Conservation (phyloP, 2,329 filamentous ascomycete species). For the Aspergillus nomiae region DNA sequence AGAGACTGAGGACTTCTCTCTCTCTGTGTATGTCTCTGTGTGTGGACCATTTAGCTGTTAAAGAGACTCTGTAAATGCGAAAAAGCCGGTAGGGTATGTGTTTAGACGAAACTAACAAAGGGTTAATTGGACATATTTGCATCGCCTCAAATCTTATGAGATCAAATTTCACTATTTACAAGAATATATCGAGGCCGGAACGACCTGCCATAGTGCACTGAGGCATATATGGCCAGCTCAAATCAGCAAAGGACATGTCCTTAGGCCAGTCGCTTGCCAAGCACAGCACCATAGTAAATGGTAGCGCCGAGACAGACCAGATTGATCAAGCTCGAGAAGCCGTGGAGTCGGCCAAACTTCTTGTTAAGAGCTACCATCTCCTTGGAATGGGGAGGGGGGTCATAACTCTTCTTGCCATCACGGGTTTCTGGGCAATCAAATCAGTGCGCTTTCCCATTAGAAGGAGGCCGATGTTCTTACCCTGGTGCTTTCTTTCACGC, state of each 20-base stretch:
- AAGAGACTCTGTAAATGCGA: too few species aligned
- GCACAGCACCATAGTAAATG: slow-evolving; percentile 74
- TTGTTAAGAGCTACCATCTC: slow-evolving; percentile 83
- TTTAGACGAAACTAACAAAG: neutral
- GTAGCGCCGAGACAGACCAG: slow-evolving; percentile 69
- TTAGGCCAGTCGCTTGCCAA: slow-evolving; percentile 55
- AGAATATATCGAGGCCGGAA: neutral
- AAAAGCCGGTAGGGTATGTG: too few species aligned
- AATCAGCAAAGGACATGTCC: neutral
- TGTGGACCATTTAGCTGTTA: too few species aligned
- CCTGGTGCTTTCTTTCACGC: slow-evolving; percentile 75
- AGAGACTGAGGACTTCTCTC: too few species aligned
- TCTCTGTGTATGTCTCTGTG: too few species aligned
- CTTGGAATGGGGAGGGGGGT: slow-evolving; percentile 74
- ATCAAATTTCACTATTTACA: neutral
- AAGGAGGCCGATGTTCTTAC: slow-evolving; percentile 51
- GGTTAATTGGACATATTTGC: neutral
- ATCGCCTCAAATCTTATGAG: neutral
- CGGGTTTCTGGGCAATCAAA: slow-evolving; percentile 62
- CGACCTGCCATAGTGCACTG: neutral
- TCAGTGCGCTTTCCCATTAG: neutral
- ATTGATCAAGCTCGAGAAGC: slow-evolving; percentile 78
- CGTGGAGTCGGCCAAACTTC: slow-evolving; percentile 77
- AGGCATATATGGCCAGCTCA: neutral
- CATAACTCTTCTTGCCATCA: slow-evolving; percentile 86